Base-by-base conservation (phyloP, 257 asterid species). In the Solanum chiquidenum region DNA sequence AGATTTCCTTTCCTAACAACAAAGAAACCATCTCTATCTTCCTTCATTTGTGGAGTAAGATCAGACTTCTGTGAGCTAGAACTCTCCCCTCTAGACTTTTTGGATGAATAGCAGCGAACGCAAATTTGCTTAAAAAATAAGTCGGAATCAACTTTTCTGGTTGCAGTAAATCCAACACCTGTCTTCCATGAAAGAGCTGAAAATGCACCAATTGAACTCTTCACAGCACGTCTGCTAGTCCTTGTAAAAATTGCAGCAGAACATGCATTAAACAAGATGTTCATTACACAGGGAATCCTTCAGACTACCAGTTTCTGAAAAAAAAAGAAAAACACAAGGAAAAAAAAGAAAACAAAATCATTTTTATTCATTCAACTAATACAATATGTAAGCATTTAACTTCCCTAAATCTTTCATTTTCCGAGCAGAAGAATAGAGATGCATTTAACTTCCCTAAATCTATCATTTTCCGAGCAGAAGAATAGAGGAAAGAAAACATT, bases 1-100 rank as follows among this genome's bases (percentile, higher is more conserved):
- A 95, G 89, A 88, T 95, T 98, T 52, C 98, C 99, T 92, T 96
- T 96, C 88, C 99, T 96, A 86, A 94, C 98, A 88, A 96, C 98
- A 90, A 94, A 96, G 89, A 96, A 96, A 37, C 98, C 96, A 87
- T 95, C 98, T 88, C 90, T 95, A 52, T 96, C 98, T 83, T 95
- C 98, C 94, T 95, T 94, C 98, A 94, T 93, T 68, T 60, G 86
- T 35, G 92, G 85, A 88, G 85, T 75, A 83, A 89, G 86, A 58
- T 77, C 91, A 40, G 90, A 38, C 66, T 92, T 93, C 74, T 76
- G 86, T 90, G 93, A 90, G 85, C 90, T 85, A 44, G 94, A 86
- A 83, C 90, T 86, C 88, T 85, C 91, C 84, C 88, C 90, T 44
- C 90, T 87, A 37, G 92, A 62, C 68, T 84, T 92, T 90, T 94